Evolutionary conservation across 345 rosid genomes (phyloP), one percentile per base, ranked within the genome.

Genomic region (Acer negundo): DNA sequence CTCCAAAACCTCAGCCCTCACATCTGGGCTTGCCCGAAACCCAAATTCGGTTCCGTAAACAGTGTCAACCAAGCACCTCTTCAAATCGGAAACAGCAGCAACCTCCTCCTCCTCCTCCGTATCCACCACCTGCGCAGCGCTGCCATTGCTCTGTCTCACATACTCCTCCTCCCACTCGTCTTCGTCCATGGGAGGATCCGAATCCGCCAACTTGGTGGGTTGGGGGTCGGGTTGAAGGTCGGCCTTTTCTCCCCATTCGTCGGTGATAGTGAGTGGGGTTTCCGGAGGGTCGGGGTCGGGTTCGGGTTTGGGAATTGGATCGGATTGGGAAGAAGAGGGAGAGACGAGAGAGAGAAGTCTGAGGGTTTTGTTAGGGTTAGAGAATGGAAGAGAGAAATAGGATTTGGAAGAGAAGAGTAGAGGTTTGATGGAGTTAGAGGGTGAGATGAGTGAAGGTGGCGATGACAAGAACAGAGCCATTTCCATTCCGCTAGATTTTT

Each of bases 171-270:
- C 97, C 98, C 97, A 92, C 90, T 96, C 99, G 71, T 93, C 99
- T 38, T 93, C 97, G 72, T 84, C 82, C 81, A 20, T 77, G 9
- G 98, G 90, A 61, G 98, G 97, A 83, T 96, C 98, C 84, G 88
- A 81, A 3, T 89, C 97, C 24, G 89, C 51, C 65, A 83, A 71
- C 75, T 75, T 87, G 71, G 89, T 84, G 15, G 90, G 77, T 12
- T 77, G 88, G 46, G 65, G 40, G 10, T 69, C 85, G 17, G 70
- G 16, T 22, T 70, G 80, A 10, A 84, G 69, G 56, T 78, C 92
- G 59, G 87, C 12, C 78, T 85, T 90, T 68, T 96, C 99, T 0
- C 97, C 97, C 98, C 98, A 93, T 81, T 93, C 97, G 79, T 96
- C 98, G 12, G 94, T 85, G 77, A 88, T 42, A 4, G 51, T 67